Evolutionary conservation across 768 basidiomycete genomes (phyloP), one percentile per base, ranked within the genome.

Genomic region (Kwoniella newhampshirensis): DNA sequence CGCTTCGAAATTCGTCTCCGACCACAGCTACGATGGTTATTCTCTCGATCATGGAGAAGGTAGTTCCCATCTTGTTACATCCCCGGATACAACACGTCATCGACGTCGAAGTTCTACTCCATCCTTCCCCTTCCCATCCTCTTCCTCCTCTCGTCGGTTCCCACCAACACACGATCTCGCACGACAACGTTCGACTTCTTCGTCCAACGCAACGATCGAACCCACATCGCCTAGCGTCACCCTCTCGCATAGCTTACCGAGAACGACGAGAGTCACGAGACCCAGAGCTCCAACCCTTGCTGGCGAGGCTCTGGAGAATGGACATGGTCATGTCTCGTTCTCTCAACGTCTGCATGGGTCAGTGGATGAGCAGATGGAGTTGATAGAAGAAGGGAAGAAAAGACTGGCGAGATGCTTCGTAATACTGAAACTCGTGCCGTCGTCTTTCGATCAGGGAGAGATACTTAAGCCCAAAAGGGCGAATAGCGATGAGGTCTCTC

Each of bases 251-350:
- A 40, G 26, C 27, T 40, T 40, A 11, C 55, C 54, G 8, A 23
- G 66, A 35, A 44, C 20, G 3, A 32, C 32, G 6, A 47, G 64
- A 18, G 41, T 42, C 0, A 48, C 59, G 11, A 43, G 70, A 37
- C 63, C 68, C 3, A 47, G 69, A 46, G 64, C 69, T 28, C 67
- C 63, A 18, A 72, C 70, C 9, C 47, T 72, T 1, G 70, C 70
- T 18, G 70, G 70, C 9, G 67, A 72, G 47, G 70, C 68, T 4
- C n/a, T 72, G n/a, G 65, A 72, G 41, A 56, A 64, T 39, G 49
- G 35, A 20, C 47, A 25, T 23, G 35, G 44, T 21, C 8, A 25
- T n/a, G 17, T n/a, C 21, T 5, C 41, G 21, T n/a, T 23, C 17
- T 5, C 41, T 7, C 26, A 15, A 18, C 54, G 45, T 44, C 17